Conservation (phyloP, 805 yeast genomes). For the Cyberlindnera nakhonratchasimensis region DNA sequence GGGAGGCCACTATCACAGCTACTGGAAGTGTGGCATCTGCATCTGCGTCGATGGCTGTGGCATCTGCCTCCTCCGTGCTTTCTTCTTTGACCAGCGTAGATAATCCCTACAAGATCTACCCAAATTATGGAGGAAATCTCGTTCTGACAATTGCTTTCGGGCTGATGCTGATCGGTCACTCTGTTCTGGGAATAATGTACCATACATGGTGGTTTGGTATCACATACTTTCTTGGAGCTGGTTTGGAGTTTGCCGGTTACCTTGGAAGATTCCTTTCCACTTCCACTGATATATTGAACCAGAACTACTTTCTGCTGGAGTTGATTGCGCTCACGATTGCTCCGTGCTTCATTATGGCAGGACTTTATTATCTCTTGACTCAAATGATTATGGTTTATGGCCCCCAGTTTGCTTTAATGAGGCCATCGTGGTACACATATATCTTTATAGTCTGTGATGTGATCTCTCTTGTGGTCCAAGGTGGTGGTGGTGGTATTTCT, state of each 20-base stretch:
- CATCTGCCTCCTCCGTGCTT: constrained; percentile 16
- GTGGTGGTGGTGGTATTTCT: constrained; percentile 72
- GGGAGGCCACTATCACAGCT: constrained; percentile 12
- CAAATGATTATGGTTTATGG: constrained; percentile 64
- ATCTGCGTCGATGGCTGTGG: neutral
- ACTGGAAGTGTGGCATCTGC: constrained; percentile 1
- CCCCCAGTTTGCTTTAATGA: constrained; percentile 43
- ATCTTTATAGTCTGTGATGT: constrained; percentile 67
- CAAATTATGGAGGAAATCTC: constrained; percentile 57
- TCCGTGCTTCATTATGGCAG: constrained; percentile 83
- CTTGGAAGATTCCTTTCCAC: constrained; percentile 54
- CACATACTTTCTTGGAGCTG: constrained; percentile 52
- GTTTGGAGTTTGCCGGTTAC: constrained; percentile 67
- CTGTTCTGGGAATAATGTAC: constrained; percentile 39
- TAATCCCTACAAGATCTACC: constrained; percentile 40
- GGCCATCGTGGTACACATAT: constrained; percentile 59
- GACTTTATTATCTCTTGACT: constrained; percentile 68
- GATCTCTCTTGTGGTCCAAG: constrained; percentile 62
- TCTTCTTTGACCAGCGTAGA: constrained; percentile 14
- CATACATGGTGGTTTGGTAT: constrained; percentile 64
- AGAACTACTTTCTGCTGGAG: constrained; percentile 54
- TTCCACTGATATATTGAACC: constrained; percentile 33
- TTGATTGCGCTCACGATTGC: constrained; percentile 67
- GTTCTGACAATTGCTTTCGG: constrained; percentile 55
- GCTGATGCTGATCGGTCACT: constrained; percentile 40